These are phyloP conservation scores for Solanum pennellii DNA, from an alignment of 257 asterid species.

Conservation along the genomic window DNA sequence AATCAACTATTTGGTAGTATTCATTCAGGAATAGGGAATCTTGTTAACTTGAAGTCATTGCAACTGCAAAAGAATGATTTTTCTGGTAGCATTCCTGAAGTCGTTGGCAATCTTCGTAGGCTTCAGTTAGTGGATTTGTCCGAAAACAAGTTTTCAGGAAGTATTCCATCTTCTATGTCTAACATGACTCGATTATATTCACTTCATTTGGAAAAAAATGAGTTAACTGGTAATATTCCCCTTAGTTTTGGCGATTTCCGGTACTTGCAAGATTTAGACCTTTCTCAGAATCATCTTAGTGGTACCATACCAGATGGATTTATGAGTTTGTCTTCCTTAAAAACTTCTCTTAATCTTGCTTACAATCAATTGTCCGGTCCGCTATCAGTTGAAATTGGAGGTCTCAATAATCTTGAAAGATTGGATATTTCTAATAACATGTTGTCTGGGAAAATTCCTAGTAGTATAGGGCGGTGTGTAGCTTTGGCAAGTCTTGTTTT, in stretches of 20 bases:
- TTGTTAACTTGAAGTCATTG: neutral
- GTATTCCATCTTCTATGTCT: neutral
- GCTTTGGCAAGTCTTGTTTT: slow-evolving; percentile 9
- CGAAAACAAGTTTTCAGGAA: neutral
- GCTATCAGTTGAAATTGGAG: slow-evolving; percentile 5
- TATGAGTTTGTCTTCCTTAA: neutral
- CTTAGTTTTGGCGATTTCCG: neutral
- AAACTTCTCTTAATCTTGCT: neutral
- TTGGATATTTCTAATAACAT: slow-evolving; percentile 17
- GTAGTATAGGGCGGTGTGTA: neutral
- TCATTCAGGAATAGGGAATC: neutral
- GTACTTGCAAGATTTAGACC: slow-evolving; percentile 1
- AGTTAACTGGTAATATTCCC: slow-evolving; percentile 7
- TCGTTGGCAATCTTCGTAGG: neutral
- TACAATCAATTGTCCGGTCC: slow-evolving; percentile 3
- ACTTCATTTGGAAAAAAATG: neutral
- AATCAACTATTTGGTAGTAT: neutral
- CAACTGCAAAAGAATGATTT: neutral
- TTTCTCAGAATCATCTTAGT: slow-evolving; percentile 14
- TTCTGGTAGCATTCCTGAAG: neutral
- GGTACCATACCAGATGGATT: slow-evolving; percentile 4
- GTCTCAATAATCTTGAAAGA: neutral
- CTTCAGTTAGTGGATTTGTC: neutral
- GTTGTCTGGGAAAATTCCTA: slow-evolving; percentile 15
- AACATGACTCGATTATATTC: neutral